These are phyloP conservation scores for Fraxinus baroniana DNA, from an alignment of 305 asterid species.

Conservation along the genomic window DNA sequence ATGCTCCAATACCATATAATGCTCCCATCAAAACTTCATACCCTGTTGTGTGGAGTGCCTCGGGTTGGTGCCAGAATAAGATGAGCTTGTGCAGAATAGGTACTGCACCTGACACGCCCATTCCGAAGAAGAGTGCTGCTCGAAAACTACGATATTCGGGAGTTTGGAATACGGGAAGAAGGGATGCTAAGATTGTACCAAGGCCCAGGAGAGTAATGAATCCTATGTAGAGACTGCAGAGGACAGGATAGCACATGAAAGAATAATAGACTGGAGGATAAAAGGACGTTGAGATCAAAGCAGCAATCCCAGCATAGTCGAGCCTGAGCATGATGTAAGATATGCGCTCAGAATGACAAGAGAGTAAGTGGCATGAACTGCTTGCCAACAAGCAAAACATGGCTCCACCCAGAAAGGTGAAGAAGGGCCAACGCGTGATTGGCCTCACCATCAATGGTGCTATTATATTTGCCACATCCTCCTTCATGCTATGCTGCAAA, in stretches of 20 bases:
- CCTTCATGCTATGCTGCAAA: constrained; percentile 73
- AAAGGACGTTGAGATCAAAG: constrained; percentile 87
- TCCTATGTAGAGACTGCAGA: constrained; percentile 84
- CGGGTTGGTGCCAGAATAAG: constrained; percentile 82
- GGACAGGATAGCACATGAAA: constrained; percentile 88
- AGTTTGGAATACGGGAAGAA: constrained; percentile 76
- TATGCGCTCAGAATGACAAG: constrained; percentile 80
- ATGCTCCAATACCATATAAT: constrained; percentile 74
- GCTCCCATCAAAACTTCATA: constrained; percentile 87
- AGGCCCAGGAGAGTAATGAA: constrained; percentile 78
- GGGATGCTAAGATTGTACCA: constrained; percentile 65
- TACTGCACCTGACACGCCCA: constrained; percentile 83
- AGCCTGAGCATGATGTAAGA: constrained; percentile 90
- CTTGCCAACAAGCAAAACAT: constrained; percentile 95
- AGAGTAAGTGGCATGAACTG: constrained; percentile 87
- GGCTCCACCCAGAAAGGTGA: constrained; percentile 91
- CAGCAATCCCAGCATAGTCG: constrained; percentile 90
- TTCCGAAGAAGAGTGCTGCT: constrained; percentile 74
- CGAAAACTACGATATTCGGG: constrained; percentile 81
- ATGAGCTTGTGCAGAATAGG: constrained; percentile 90
- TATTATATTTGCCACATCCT: constrained; percentile 71
- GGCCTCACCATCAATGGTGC: constrained; percentile 78
- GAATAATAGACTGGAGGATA: constrained; percentile 95
- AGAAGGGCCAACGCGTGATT: constrained; percentile 98
- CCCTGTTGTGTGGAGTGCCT: constrained; percentile 78